These are phyloP conservation scores for Pseudoturritis turrita DNA, from an alignment of 345 rosid species.

Conservation along the genomic window DNA sequence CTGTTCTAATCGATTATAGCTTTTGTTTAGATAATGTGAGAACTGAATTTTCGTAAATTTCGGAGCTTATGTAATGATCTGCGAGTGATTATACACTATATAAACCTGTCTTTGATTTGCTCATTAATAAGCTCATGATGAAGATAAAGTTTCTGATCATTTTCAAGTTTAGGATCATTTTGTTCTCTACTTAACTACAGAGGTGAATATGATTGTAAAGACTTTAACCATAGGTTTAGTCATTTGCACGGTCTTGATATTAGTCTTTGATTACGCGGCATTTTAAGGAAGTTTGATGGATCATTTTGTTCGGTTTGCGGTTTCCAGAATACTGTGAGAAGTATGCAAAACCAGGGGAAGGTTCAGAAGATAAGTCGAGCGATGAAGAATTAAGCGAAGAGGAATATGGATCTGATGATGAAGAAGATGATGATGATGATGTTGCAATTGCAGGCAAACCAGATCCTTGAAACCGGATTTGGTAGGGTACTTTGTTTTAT, in stretches of 20 bases:
- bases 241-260: background rate
- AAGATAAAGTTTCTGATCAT: background rate
- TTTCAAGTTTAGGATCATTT: background rate
- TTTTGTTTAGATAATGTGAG: background rate
- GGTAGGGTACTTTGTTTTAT: conserved; percentile 4
- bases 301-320: background rate
- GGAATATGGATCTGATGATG: conserved; percentile 66
- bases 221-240: background rate
- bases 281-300: background rate
- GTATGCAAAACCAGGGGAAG: conserved; percentile 80
- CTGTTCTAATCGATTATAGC: background rate
- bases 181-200: background rate
- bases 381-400: conserved; percentile 89
- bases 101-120: background rate
- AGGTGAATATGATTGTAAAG: background rate
- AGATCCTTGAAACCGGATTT: conserved; percentile 45
- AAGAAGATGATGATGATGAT: conserved; percentile 28
- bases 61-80: background rate
- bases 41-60: background rate
- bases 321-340: conserved; percentile 75
- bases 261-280: background rate
- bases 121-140: background rate
- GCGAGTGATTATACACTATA: background rate
- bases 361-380: conserved; percentile 63
- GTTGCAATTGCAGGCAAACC: conserved; percentile 71